Conservation (phyloP, 139 green algal species). For the Zygnema cylindricum region DNA sequence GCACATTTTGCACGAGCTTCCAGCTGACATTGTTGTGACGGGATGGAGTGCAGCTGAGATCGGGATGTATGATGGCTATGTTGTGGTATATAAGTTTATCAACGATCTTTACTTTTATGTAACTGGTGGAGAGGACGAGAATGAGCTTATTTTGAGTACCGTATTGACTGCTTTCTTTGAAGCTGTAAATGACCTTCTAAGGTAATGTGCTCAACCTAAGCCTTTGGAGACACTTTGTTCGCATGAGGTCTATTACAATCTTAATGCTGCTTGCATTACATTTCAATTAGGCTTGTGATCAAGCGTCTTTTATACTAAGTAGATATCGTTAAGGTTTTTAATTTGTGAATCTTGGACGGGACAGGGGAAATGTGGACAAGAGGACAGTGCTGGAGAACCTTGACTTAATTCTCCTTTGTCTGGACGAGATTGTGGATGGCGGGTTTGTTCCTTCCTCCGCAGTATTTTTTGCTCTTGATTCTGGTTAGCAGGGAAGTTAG, state of each 20-base stretch:
- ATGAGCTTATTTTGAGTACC: constrained; percentile 91
- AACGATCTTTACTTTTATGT: constrained; percentile 98
- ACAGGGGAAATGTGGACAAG: constrained; percentile 88
- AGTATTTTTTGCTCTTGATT: too few species aligned
- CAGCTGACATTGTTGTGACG: background rate
- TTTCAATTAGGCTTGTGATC: too few species aligned
- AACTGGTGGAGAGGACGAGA: constrained; percentile 89
- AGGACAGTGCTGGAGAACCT: constrained; percentile 99
- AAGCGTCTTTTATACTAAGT: too few species aligned
- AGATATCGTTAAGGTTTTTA: too few species aligned
- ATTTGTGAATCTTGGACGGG: too few species aligned
- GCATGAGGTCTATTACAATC: too few species aligned
- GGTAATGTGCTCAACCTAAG: constrained; percentile 40
- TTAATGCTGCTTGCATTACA: too few species aligned
- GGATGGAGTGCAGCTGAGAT: constrained; percentile 85
- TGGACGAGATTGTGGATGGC: constrained; percentile 96
- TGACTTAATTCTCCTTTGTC: constrained; percentile 93
- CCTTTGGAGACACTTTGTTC: background rate
- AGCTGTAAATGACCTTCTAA: constrained; percentile 67
- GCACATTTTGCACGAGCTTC: background rate
- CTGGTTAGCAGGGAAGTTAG: too few species aligned
- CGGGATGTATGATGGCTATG: constrained; percentile 93
- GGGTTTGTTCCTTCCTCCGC: constrained; percentile 71
- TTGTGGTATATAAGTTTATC: constrained; percentile 96
- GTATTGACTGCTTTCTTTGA: constrained; percentile 92